A percentile compares a stretch with the other conserved stretches of the same genome.
Evolutionary conservation across 75 land plant genomes (phyloP).

Genomic region (Sequoia sempervirens): DNA sequence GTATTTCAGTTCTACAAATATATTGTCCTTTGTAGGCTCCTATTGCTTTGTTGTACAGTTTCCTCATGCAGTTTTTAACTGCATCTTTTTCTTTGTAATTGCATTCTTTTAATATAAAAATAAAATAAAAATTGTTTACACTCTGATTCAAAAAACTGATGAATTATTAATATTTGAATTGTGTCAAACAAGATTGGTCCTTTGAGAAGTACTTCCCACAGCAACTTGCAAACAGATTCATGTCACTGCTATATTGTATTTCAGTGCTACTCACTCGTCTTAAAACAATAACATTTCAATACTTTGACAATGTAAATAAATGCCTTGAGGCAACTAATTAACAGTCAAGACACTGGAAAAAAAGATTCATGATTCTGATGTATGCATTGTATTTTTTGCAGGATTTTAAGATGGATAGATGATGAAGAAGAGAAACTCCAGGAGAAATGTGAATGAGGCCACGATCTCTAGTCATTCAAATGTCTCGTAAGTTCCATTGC

Average conservation of each 20-base stretch:
- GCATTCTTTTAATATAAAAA: no score
- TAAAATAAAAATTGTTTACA: no score
- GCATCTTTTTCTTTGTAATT: no score
- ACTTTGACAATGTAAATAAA: no score
- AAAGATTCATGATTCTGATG: background rate
- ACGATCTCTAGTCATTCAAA: constrained; percentile 65
- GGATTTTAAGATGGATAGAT: constrained; percentile 74
- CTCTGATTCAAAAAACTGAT: no score
- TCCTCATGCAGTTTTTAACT: no score
- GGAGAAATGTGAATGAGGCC: constrained; percentile 24
- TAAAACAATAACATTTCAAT: no score
- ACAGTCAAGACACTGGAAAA: background rate
- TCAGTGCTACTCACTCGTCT: background rate
- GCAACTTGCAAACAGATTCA: background rate
- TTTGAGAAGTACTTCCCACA: background rate
- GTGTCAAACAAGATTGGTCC: background rate
- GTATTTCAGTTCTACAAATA: no score
- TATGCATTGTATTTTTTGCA: constrained; percentile 13
- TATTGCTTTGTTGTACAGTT: no score
- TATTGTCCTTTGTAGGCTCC: no score
- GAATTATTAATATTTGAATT: background rate
- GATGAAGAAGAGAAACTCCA: constrained; percentile 61
- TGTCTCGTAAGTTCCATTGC: constrained; percentile 71
- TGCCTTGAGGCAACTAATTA: constrained; percentile 6
- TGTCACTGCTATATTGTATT: background rate